These are phyloP conservation scores for Coemansia sp. DNA, from an alignment of 371 early-diverging fungal species.

Conservation along the genomic window DNA sequence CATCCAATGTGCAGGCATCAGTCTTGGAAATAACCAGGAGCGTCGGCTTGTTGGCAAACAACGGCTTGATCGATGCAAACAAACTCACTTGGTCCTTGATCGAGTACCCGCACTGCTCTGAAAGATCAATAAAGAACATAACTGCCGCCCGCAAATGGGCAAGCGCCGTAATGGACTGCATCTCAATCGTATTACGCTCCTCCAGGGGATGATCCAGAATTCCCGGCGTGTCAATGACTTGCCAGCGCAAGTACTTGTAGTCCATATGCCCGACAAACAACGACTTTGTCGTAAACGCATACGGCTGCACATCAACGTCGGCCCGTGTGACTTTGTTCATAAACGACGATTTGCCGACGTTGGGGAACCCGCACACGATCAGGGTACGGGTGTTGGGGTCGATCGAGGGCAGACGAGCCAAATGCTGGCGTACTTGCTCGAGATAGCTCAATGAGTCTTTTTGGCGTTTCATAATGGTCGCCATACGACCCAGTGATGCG, in stretches of 20 bases:
- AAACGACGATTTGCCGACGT: conserved; percentile 99
- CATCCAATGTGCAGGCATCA: conserved; percentile 84
- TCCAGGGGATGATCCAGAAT: conserved; percentile 99
- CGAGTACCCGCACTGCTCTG: conserved; percentile 99
- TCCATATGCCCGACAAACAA: conserved; percentile 99
- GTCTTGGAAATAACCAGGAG: conserved; percentile 97
- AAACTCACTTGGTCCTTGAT: conserved; percentile 92
- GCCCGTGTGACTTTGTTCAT: conserved; percentile 99
- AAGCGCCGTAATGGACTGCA: conserved; percentile 99
- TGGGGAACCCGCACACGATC: conserved; percentile 99
- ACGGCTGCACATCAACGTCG: conserved; percentile 99
- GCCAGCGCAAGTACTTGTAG: conserved; percentile 99
- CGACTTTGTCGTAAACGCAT: conserved; percentile 99
- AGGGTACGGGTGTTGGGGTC: conserved; percentile 99
- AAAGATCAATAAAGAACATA: conserved; percentile 98
- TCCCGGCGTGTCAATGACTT: conserved; percentile 99
- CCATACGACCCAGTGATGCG: conserved; percentile 99
- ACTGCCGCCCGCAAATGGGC: conserved; percentile 98
- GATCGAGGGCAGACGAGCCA: conserved; percentile 71
- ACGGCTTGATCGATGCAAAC: conserved; percentile 95
- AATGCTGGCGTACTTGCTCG: conserved; percentile 68
- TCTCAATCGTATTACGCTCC: conserved; percentile 99
- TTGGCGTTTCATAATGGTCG: conserved; percentile 99
- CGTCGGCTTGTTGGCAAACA: conserved; percentile 98
- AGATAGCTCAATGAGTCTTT: conserved; percentile 97